phyloP scores from a whole-genome alignment of 768 basidiomycete genomes.

The Phanerochaete carnosa region DNA sequence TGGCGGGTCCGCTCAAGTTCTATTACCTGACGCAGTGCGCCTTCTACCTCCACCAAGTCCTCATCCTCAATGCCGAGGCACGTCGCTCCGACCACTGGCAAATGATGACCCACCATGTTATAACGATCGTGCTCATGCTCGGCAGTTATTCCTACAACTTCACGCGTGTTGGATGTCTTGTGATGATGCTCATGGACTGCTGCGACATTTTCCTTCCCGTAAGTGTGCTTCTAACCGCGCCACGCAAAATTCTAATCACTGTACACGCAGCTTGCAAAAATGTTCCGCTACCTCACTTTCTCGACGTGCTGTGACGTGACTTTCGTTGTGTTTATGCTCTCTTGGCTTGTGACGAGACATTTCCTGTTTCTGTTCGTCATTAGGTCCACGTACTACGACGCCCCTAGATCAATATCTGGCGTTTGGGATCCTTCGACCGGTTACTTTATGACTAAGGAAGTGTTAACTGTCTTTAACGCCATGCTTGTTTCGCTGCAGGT shows the following conservation, averaged over 20 bases:
- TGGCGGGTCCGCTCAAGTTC: conserved; percentile 82
- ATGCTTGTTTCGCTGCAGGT: conserved; percentile 67
- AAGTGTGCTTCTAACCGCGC: conserved; percentile 31
- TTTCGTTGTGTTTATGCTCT: conserved; percentile 81
- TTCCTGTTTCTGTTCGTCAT: conserved; percentile 75
- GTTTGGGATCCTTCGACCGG: conserved; percentile 60
- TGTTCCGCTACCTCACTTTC: conserved; percentile 81
- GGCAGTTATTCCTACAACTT: conserved; percentile 79
- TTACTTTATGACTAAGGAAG: conserved; percentile 46
- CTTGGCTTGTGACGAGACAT: conserved; percentile 91
- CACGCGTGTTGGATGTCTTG: conserved; percentile 85
- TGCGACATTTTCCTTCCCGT: conserved; percentile 93
- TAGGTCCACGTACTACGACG: conserved; percentile 52
- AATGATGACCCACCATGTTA: conserved; percentile 95
- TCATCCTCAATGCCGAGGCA: conserved; percentile 91
- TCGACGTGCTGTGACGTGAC: conserved; percentile 62
- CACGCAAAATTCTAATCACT: not conserved
- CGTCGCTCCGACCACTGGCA: conserved; percentile 90
- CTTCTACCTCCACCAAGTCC: conserved; percentile 89
- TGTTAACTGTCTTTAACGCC: conserved; percentile 45
- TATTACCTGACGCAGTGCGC: conserved; percentile 86
- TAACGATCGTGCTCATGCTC: conserved; percentile 77
- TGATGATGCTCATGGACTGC: conserved; percentile 92
- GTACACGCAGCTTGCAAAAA: conserved; percentile 75
- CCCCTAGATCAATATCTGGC: conserved; percentile 45